Base-by-base conservation (phyloP, 2,329 filamentous ascomycete genomes). In the Phialophora macrospora region DNA sequence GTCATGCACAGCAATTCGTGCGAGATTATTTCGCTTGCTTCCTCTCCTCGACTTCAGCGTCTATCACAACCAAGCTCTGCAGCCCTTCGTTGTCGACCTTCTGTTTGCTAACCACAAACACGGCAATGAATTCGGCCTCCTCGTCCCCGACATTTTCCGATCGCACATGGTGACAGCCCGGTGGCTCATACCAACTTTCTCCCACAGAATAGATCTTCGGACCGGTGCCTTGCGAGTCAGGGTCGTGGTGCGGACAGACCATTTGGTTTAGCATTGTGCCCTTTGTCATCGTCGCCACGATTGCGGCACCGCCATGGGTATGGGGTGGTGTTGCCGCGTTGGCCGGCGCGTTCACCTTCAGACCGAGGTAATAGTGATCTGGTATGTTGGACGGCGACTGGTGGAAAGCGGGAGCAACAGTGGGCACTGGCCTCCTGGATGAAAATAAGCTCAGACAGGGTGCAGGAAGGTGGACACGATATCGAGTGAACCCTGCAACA, bases 231-330 rank as follows among this genome's bases (percentile, higher is more conserved):
- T 79, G 78, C 0, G 81, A 81, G 4, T 80, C 77, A 20, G 51
- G 51, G 17, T 54, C 51, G 28, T 54, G 51, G 51, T 54, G 22
- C 8, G 80, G 77, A 11, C 80, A 71, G 44, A 85, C 84, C 82
- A 84, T 84, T 26, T 81, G 80, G 61, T 81, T 83, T 7, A 80
- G 67, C 3, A 81, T 62, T 4, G 73, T 70, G n/a, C 81, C 81
- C 24, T 73, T 72, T 34, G 80, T 65, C 1, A 83, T 74, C 26
- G 78, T 73, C 1, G 74, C 81, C 1, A 77, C 71, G 8, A 81
- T 80, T 0, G 78, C 76, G 3, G 79, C 80, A 2, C 79, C 80
- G 1, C 77, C 79, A 62, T 84, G 82, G 0, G 77, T 77, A 68
- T 83, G 82, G 0, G 82, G 79, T 1, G 81, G 81, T 0, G 80